phyloP scores from a whole-genome alignment of 2,329 filamentous ascomycete species.

The Venturia oleaginea region DNA sequence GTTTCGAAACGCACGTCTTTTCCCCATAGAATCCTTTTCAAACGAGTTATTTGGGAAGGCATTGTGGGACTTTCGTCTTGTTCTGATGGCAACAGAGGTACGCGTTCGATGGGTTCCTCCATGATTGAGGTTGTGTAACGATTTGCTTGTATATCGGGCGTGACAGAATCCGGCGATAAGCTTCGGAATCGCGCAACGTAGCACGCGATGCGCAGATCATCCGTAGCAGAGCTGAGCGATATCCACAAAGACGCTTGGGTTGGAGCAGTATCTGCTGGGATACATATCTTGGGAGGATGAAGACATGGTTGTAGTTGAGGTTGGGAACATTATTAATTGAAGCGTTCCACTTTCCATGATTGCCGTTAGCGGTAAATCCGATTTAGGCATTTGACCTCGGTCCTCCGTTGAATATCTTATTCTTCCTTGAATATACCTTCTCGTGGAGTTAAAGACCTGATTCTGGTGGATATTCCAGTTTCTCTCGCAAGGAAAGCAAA shows the following conservation, averaged over 20 bases:
- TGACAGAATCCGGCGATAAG: background rate
- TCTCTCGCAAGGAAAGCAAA: too few species aligned
- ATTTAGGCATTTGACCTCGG: background rate
- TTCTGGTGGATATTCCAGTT: too few species aligned
- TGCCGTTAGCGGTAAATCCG: background rate
- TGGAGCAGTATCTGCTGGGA: background rate
- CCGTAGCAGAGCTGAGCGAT: background rate
- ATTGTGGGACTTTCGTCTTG: background rate
- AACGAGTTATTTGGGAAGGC: background rate
- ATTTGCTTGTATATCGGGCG: background rate
- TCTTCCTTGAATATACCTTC: background rate
- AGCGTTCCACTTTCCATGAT: background rate
- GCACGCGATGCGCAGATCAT: background rate
- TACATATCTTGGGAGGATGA: background rate
- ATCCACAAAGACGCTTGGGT: background rate
- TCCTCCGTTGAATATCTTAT: background rate
- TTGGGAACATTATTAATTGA: background rate
- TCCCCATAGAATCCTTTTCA: background rate
- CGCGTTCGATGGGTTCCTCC: background rate
- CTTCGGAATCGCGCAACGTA: background rate
- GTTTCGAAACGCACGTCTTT: background rate
- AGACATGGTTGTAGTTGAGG: background rate
- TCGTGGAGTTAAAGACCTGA: background rate
- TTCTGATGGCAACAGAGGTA: background rate
- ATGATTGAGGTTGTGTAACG: background rate